Evolutionary conservation across 139 green algal species (phyloP), one percentile per base, ranked within the genome.

Genomic region (Chlorella sp.): DNA sequence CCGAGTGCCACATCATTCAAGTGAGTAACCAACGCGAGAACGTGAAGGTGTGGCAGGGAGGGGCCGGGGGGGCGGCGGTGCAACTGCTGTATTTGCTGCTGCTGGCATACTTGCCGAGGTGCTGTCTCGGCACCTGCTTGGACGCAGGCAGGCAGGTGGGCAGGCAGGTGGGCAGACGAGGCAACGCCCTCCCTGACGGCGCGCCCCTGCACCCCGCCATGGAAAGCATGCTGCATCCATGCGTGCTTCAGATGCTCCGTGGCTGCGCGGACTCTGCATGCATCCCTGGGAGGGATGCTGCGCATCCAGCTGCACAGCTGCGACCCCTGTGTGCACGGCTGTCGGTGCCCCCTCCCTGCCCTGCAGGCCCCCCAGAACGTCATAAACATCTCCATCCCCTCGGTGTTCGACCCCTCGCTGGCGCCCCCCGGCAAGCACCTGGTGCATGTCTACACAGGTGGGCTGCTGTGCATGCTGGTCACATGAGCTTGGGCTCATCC

Each of bases 361-460:
- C 36, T 78, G 77, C 77, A 90, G 86, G 92, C 86, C 5, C 89
- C 93, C 15, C 95, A 96, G 69, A 94, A 96, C 73, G 95, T 99
- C 73, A 97, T 97, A 66, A 96, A 99, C 57, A 92, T 99, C 15
- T 97, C 90, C 83, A 89, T 93, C 21, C 88, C 91, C 22, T 57
- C 91, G 57, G 93, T 97, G 21, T 91, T 96, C 64, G 97, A 99
- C 88, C 95, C 97, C 22, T 89, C 82, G 60, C 91, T 98, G 18
- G 96, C 96, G 3, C 96, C 97, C 26, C 86, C 89, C 19, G 97
- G 96, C 84, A 98, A 98, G 92, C 95, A 97, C 89, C 92, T 92
- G 37, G 90, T 99, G 77, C 97, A 99, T 81, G 96, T 96, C 26
- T 96, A 96, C 89, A 94, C 92, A 86, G 86, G 86, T 78, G 34